These are phyloP conservation scores for Penicillium nordicum DNA, from an alignment of 2,329 filamentous ascomycete genomes.

Conservation along the genomic window DNA sequence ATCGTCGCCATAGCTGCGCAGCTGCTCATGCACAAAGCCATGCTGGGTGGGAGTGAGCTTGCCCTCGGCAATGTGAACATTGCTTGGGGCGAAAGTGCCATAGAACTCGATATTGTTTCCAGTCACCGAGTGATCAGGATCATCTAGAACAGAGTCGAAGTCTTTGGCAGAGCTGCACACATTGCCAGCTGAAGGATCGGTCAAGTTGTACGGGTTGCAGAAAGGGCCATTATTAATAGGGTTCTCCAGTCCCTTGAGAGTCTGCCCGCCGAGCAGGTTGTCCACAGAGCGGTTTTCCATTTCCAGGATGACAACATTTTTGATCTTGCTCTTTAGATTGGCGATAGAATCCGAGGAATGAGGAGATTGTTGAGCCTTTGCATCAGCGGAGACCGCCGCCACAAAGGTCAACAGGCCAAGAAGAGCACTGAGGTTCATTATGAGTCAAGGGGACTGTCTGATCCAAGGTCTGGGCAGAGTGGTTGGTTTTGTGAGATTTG, in stretches of 20 bases:
- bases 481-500: background rate
- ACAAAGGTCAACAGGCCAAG: constrained; percentile 27
- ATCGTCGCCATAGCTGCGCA: constrained; percentile 34
- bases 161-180: constrained; percentile 37
- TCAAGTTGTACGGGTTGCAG: constrained; percentile 43
- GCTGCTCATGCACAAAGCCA: constrained; percentile 45
- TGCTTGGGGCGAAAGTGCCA: constrained; percentile 40
- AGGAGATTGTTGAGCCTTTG: constrained; percentile 2
- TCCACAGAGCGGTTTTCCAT: constrained; percentile 48
- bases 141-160: constrained; percentile 43
- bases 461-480: background rate
- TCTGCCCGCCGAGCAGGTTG: constrained; percentile 45
- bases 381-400: constrained; percentile 16
- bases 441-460: background rate
- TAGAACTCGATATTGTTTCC: constrained; percentile 48
- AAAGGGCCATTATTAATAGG: constrained; percentile 43
- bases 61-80: constrained; percentile 34
- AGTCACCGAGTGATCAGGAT: constrained; percentile 43
- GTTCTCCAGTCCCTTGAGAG: constrained; percentile 39
- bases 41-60: constrained; percentile 30
- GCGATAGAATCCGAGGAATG: constrained; percentile 17
- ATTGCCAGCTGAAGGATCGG: constrained; percentile 25
- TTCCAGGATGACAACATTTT: constrained; percentile 37
- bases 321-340: constrained; percentile 36
- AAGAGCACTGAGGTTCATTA: constrained; percentile 24